phyloP scores from a whole-genome alignment of 257 asterid genomes.

The Penstemon eatonii region DNA sequence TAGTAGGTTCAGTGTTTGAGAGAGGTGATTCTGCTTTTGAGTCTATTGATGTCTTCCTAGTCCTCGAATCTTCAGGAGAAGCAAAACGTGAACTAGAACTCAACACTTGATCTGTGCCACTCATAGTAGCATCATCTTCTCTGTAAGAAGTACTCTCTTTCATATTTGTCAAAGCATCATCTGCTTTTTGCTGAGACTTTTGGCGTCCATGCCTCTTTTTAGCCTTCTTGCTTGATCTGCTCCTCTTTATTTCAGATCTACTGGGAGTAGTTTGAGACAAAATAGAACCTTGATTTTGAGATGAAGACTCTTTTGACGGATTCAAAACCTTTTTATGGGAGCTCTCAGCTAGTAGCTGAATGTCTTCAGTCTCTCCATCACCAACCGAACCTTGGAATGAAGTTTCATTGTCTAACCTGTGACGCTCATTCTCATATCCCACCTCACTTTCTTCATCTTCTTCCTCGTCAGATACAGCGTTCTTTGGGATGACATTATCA shows the following conservation, averaged over 20 bases:
- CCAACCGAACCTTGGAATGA: constrained; percentile 58
- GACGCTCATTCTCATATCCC: constrained; percentile 50
- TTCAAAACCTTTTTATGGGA: constrained; percentile 61
- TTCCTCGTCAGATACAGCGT: constrained; percentile 86
- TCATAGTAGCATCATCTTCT: constrained; percentile 87
- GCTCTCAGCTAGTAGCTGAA: constrained; percentile 56
- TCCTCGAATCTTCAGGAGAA: constrained; percentile 83
- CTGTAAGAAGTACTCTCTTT: constrained; percentile 76
- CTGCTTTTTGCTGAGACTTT: constrained; percentile 79
- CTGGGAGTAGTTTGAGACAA: constrained; percentile 53
- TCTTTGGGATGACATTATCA: constrained; percentile 69
- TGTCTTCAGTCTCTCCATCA: constrained; percentile 52
- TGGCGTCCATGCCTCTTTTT: constrained; percentile 93
- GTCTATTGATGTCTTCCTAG: constrained; percentile 65
- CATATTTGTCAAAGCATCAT: constrained; percentile 57
- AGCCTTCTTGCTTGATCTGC: constrained; percentile 95
- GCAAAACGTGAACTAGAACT: constrained; percentile 92
- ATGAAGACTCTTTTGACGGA: constrained; percentile 59
- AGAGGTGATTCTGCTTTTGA: constrained; percentile 55
- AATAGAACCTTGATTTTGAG: constrained; percentile 66
- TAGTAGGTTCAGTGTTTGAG: constrained; percentile 47
- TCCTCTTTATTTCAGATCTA: constrained; percentile 77
- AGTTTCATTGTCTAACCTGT: constrained; percentile 47
- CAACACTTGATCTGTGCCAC: constrained; percentile 86
- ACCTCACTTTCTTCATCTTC: constrained; percentile 60